A percentile compares a stretch with the other conserved stretches of the same genome.
These are phyloP conservation scores for Scorias spongiosa DNA, from an alignment of 2,329 filamentous ascomycete genomes.

Conservation along the genomic window DNA sequence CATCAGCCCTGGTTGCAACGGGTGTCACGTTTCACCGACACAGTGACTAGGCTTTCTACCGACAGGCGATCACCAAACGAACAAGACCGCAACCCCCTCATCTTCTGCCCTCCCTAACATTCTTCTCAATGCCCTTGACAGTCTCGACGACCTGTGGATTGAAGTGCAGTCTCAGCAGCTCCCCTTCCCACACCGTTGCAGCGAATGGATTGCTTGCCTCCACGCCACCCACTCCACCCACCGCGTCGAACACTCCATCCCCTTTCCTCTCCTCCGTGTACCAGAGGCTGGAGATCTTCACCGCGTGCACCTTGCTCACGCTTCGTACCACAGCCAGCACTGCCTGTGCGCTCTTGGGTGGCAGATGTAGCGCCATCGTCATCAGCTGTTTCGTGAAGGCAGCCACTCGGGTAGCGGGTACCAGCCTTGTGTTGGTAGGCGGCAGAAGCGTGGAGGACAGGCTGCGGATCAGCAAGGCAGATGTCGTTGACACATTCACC, in stretches of 20 bases:
- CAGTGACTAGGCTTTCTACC: too few relatives aligned
- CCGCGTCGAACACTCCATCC: conserved; percentile 69
- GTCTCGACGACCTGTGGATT: not conserved
- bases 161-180: conserved; percentile 45
- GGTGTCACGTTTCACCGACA: too few relatives aligned
- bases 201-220: conserved; percentile 86
- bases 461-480: conserved; percentile 77
- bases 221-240: conserved; percentile 45
- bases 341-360: conserved; percentile 76
- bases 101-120: not conserved
- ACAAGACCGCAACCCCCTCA: not conserved
- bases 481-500: conserved; percentile 89
- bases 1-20: too few relatives aligned
- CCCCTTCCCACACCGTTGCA: conserved; percentile 83
- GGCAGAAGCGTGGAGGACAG: conserved; percentile 71
- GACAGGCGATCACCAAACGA: too few relatives aligned
- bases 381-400: conserved; percentile 88
- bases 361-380: conserved; percentile 66
- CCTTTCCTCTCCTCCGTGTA: conserved; percentile 86
- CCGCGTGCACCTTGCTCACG: conserved; percentile 65
- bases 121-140: not conserved
- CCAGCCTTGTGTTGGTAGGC: conserved; percentile 52
- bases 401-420: conserved; percentile 72
- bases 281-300: conserved; percentile 77
- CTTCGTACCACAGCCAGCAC: conserved; percentile 63